These are phyloP conservation scores for Leishmania lainsoni DNA, from an alignment of 208 protist genomes.

Conservation along the genomic window DNA sequence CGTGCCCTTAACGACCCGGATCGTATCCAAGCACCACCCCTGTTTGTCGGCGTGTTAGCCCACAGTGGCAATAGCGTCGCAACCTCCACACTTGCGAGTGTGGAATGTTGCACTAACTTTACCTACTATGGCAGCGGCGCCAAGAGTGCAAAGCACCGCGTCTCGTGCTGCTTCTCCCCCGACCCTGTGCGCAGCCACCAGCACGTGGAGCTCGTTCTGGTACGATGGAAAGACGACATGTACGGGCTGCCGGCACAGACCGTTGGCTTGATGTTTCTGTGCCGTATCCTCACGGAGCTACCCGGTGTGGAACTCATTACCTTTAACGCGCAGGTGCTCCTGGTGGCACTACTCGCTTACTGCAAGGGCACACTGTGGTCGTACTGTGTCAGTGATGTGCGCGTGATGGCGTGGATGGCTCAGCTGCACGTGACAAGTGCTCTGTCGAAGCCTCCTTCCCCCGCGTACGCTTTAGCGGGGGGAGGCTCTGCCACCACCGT, in stretches of 20 bases:
- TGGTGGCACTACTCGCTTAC: constrained; percentile 66
- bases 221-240: constrained; percentile 82
- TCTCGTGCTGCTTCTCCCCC: constrained; percentile 26
- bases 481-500: background rate
- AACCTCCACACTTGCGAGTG: background rate
- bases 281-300: constrained; percentile 63
- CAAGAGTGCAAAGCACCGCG: constrained; percentile 24
- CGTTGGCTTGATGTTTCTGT: constrained; percentile 58
- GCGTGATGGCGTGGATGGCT: constrained; percentile 87
- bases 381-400: constrained; percentile 81
- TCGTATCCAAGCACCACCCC: constrained; percentile 80
- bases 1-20: constrained; percentile 69
- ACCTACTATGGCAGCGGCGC: constrained; percentile 22
- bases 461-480: too few species aligned
- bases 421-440: constrained; percentile 28
- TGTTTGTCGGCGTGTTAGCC: constrained; percentile 70
- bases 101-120: constrained; percentile 37
- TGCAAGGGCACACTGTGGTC: constrained; percentile 52
- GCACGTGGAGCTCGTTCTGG: constrained; percentile 43
- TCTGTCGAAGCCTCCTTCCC: background rate
- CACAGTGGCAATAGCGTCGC: background rate
- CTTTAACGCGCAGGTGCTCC: constrained; percentile 75
- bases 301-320: constrained; percentile 89
- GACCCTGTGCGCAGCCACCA: constrained; percentile 44
- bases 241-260: constrained; percentile 51